Percentiles rank a stretch among this genome's conserved stretches.
phyloP scores from a whole-genome alignment of 1,284 basidiomycete species.

The Ceratobasidium sp. region DNA sequence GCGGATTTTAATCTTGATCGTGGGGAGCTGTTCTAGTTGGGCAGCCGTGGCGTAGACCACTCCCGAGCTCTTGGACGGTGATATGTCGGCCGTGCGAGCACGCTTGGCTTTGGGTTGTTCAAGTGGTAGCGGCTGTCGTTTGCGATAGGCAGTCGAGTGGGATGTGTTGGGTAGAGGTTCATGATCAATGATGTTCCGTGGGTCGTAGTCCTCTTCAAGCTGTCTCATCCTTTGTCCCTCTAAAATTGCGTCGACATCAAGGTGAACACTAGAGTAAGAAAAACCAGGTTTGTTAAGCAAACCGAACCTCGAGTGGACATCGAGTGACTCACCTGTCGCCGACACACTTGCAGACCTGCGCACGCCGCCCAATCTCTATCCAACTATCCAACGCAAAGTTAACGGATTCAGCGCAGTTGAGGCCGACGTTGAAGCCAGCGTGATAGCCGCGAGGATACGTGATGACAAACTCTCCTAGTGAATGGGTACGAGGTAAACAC shows the following conservation, averaged over 20 bases:
- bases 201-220: slow-evolving; percentile 41
- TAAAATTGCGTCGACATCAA: slow-evolving; percentile 87
- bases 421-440: slow-evolving; percentile 95
- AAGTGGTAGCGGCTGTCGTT: slow-evolving; percentile 40
- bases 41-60: slow-evolving; percentile 9
- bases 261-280: slow-evolving; percentile 71
- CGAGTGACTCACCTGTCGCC: slow-evolving; percentile 68
- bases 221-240: slow-evolving; percentile 62
- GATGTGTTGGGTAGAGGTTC: not conserved
- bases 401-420: slow-evolving; percentile 97
- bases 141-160: not conserved
- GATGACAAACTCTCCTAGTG: slow-evolving; percentile 89
- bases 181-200: not conserved
- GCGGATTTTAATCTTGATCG: slow-evolving; percentile 28
- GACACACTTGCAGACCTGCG: slow-evolving; percentile 83
- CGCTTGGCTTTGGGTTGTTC: slow-evolving; percentile 4
- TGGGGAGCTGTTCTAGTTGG: slow-evolving; percentile 4
- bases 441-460: slow-evolving; percentile 96
- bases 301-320: not conserved
- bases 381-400: slow-evolving; percentile 97
- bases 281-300: not conserved
- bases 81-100: not conserved
- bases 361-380: slow-evolving; percentile 86
- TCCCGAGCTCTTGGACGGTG: not conserved
- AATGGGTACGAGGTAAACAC: not conserved